phyloP scores from a whole-genome alignment of 345 rosid species.

The Alliaria petiolata region DNA sequence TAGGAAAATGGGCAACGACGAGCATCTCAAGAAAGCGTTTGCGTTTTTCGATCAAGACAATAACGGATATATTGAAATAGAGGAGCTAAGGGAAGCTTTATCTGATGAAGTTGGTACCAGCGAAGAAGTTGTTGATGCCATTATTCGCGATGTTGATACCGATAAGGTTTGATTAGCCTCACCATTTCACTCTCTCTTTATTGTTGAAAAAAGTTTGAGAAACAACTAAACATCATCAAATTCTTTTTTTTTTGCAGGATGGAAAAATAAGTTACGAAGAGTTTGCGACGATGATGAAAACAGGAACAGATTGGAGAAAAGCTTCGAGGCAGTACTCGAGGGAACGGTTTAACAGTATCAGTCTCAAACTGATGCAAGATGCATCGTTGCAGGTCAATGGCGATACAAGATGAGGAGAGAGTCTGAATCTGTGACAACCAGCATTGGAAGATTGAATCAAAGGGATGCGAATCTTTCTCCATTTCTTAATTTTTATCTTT shows the following conservation, averaged over 20 bases:
- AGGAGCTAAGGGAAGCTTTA: conserved; percentile 74
- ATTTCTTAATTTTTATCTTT: conserved; percentile 13
- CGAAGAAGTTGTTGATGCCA: conserved; percentile 78
- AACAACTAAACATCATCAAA: not conserved
- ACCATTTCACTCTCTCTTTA: not conserved
- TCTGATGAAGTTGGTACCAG: conserved; percentile 66
- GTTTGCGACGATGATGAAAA: conserved; percentile 91
- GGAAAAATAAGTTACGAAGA: conserved; percentile 88
- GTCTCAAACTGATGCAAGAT: conserved; percentile 73
- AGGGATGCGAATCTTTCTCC: conserved; percentile 7
- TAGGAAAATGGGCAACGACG: conserved; percentile 87
- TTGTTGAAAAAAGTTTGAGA: not conserved
- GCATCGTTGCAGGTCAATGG: conserved; percentile 59
- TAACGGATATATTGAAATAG: conserved; percentile 81
- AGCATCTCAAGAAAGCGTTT: conserved; percentile 86
- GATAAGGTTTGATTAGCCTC: conserved; percentile 57
- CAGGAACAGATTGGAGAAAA: conserved; percentile 97
- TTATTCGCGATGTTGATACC: conserved; percentile 91
- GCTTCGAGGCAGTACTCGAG: conserved; percentile 94
- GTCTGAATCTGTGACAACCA: not conserved
- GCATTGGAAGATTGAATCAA: conserved; percentile 14
- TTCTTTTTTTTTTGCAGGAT: conserved; percentile 45
- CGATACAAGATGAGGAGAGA: conserved; percentile 24
- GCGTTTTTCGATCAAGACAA: conserved; percentile 68
- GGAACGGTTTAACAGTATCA: conserved; percentile 84